A percentile compares a stretch with the other conserved stretches of the same genome.
Conservation (phyloP, 2,329 filamentous ascomycete species). For the Aspergillus fumigatiaffinis region DNA sequence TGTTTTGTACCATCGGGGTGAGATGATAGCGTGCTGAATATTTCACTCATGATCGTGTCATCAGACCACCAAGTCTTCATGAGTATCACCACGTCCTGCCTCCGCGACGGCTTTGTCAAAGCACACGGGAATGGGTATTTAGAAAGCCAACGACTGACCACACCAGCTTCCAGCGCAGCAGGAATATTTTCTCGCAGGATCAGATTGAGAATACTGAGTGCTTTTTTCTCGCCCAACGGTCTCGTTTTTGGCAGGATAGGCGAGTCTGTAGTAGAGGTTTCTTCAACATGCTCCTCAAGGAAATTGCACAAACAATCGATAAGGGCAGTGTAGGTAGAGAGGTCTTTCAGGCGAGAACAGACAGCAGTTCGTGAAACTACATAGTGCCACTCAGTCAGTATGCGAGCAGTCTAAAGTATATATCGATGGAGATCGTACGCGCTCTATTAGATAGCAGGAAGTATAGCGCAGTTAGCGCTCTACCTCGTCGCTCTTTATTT, state of each 20-base stretch:
- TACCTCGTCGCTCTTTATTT: conserved; percentile 33
- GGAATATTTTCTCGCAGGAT: conserved; percentile 59
- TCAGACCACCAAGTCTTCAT: conserved; percentile 42
- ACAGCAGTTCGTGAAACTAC: conserved; percentile 36
- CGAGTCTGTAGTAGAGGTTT: conserved; percentile 31
- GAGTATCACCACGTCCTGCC: conserved; percentile 37
- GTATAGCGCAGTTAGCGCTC: conserved; percentile 41
- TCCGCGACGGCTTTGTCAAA: conserved; percentile 46
- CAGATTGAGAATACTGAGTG: conserved; percentile 53
- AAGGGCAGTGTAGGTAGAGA: conserved; percentile 35
- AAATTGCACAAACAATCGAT: conserved; percentile 42
- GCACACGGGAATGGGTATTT: conserved; percentile 66
- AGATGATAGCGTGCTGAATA: conserved; percentile 37
- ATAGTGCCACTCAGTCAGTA: conserved; percentile 2
- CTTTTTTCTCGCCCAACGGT: conserved; percentile 41
- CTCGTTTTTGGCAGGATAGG: conserved; percentile 39
- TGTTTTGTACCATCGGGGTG: conserved; percentile 39
- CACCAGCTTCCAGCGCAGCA: conserved; percentile 56
- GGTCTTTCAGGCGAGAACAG: conserved; percentile 31
- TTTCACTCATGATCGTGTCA: conserved; percentile 42
- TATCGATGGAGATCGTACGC: conserved; percentile 23
- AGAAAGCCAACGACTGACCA: conserved; percentile 70
- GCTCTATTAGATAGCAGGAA: conserved; percentile 41
- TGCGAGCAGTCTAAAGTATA: neutral
- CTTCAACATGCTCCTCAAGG: conserved; percentile 34